These are phyloP conservation scores for Vitrella brassicaformis DNA, from an alignment of 73 alveolate species.

Conservation along the genomic window DNA sequence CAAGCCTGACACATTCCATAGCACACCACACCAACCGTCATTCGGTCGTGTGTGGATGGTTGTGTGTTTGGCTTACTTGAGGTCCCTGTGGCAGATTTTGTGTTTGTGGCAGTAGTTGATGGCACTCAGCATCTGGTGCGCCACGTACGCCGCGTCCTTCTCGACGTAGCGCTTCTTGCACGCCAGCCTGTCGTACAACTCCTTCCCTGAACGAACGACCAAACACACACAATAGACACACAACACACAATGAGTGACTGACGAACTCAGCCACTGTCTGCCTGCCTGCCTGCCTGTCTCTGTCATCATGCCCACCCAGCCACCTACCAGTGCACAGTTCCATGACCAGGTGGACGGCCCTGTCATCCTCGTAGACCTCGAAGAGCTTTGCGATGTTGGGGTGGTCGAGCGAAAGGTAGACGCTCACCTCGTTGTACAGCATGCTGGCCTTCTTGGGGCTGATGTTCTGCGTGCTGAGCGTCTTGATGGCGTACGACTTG, in stretches of 20 bases:
- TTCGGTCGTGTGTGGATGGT: too few species aligned
- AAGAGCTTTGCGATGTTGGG: not conserved
- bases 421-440: not conserved
- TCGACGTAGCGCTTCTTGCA: not conserved
- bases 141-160: not conserved
- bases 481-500: not conserved
- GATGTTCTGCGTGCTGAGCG: not conserved
- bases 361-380: not conserved
- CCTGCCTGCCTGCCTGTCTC: too few species aligned
- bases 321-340: conserved; percentile 1
- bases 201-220: too few species aligned
- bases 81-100: conserved; percentile 27
- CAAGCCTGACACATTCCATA: too few species aligned
- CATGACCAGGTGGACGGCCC: not conserved
- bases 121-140: conserved; percentile 14
- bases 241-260: too few species aligned
- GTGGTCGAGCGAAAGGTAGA: not conserved
- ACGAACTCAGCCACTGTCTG: too few species aligned
- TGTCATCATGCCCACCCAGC: too few species aligned
- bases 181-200: not conserved
- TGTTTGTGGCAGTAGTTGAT: conserved; percentile 28
- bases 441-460: not conserved
- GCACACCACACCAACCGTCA: too few species aligned
- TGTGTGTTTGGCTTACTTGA: too few species aligned
- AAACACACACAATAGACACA: too few species aligned